Evolutionary conservation across 306 rosid genomes (phyloP), one percentile per base, ranked within the genome.

Genomic region (Lagenaria siceraria): DNA sequence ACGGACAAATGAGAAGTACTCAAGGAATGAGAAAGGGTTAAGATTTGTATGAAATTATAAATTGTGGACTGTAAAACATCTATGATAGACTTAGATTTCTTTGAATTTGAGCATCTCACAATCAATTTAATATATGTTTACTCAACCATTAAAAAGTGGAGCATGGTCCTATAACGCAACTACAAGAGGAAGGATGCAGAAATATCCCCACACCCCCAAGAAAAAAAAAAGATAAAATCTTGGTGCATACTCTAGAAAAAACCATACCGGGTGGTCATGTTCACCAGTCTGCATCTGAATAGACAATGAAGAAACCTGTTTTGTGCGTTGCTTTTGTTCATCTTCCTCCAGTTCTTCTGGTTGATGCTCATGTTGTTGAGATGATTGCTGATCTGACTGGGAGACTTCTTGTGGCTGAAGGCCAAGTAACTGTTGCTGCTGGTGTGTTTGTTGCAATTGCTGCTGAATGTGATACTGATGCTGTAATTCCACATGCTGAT

Each of bases 381-480:
- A 6, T 36, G 36, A 75, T 78, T 80, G 89, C 83, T 60, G 86
- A 54, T 74, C 77, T 74, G 58, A 51, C 35, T 27, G 62, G 77
- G 42, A 53, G 13, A 8, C 46, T 72, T n/a, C 58, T 62, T 80
- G 80, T 35, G 10, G 82, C 66, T 80, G 91, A 33, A 62, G 63
- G 73, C 78, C 61, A 76, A 64, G 79, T 75, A 78, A 74, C 77
- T 83, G n/a, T 17, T 49, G 86, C 78, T 87, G 90, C 46, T 70
- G 93, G 82, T 80, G 70, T 7, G n/a, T 38, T 36, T 69, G 83
- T 36, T 83, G 70, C 77, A 77, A 82, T 56, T 80, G 90, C 69
- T 73, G 83, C 55, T 82, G 91, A 78, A 40, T 75, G 40, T 81
- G 85, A 65, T 86, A 86, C 76, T 81, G 89, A 66, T 80, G 83